phyloP scores from a whole-genome alignment of 1,284 basidiomycete genomes.

The Sanghuangporus sanghuang region DNA sequence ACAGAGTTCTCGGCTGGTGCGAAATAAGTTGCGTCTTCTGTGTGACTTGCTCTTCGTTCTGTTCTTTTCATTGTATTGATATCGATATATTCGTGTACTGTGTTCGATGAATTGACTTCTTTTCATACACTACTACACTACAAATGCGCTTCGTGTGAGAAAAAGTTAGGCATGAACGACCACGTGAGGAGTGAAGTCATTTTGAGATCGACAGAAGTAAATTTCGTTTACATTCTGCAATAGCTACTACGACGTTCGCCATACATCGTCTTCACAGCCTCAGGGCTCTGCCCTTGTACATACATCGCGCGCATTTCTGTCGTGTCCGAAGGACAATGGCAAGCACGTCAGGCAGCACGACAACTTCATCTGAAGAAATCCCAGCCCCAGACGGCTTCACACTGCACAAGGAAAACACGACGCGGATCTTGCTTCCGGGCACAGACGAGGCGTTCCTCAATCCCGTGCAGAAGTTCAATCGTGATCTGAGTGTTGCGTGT shows the following conservation, averaged over 20 bases:
- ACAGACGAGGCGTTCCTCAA: constrained; percentile 89
- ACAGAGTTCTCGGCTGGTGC: constrained; percentile 32
- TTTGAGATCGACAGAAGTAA: no score
- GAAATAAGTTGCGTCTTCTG: constrained; percentile 24
- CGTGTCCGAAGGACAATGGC: background rate
- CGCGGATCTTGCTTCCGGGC: constrained; percentile 76
- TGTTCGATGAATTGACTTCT: constrained; percentile 2
- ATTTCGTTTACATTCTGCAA: background rate
- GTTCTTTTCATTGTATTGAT: constrained; percentile 13
- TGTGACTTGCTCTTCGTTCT: background rate
- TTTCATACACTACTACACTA: background rate
- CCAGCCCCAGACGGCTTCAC: constrained; percentile 69
- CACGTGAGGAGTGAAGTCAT: background rate
- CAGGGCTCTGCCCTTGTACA: constrained; percentile 13
- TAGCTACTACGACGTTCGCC: background rate
- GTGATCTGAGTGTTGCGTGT: constrained; percentile 87
- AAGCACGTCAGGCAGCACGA: constrained; percentile 16
- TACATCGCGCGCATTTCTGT: background rate
- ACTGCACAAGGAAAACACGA: constrained; percentile 81
- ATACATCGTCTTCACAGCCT: constrained; percentile 1
- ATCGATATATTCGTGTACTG: constrained; percentile 11
- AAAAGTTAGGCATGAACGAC: background rate
- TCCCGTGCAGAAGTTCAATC: constrained; percentile 98
- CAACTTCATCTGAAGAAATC: constrained; percentile 62
- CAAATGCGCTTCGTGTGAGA: background rate